Base-by-base conservation (phyloP, 164 flowering plant genomes). In the Litsea cubeba region DNA sequence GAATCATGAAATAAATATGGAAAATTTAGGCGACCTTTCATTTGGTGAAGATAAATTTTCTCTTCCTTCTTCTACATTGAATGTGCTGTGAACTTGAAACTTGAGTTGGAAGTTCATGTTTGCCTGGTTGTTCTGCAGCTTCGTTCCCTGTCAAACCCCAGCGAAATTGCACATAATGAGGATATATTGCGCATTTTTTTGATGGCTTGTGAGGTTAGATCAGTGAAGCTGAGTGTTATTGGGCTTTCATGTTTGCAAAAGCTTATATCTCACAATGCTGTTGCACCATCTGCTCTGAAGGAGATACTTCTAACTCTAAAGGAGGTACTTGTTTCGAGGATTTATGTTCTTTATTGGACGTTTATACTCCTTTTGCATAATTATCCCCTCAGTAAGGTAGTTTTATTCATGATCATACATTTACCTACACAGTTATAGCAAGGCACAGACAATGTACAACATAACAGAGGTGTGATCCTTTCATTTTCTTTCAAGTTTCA, bases 191-290 rank as follows among this genome's bases (percentile, higher is more conserved):
- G 88, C 32, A 91, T 92, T 22, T 96, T 96, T 83, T 72, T 96
- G 75, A 86, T 89, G 97, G 99, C 99, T 12, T 96, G 99, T 80
- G 98, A 91, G 80, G 95, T 90, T 66, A 92, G 83, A 82, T 83
- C 84, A 22, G 88, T 89, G 35, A 96, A 94, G 84, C 75, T 96
- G 58, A 96, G 99, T 83, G 97, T 91, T 15, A 94, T 96, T 82
- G 98, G 95, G 7, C 91, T 96, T 75, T 94, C 99, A 0, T 94
- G 95, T 79, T 74, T 96, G 74, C 99, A 96, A 76, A 94, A 94
- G 87, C 94, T 96, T 54, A 91, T 96, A 79, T 89, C 97, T 60
- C 99, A 96, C 76, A 95, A 91, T 79, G 97, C 96, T 12, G 95
- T 94, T 76, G 85, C 86, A 65, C 91, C 88, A 1, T 83, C 97